Conservation (phyloP, 345 rosid genomes). For the Trapa bicornis region DNA sequence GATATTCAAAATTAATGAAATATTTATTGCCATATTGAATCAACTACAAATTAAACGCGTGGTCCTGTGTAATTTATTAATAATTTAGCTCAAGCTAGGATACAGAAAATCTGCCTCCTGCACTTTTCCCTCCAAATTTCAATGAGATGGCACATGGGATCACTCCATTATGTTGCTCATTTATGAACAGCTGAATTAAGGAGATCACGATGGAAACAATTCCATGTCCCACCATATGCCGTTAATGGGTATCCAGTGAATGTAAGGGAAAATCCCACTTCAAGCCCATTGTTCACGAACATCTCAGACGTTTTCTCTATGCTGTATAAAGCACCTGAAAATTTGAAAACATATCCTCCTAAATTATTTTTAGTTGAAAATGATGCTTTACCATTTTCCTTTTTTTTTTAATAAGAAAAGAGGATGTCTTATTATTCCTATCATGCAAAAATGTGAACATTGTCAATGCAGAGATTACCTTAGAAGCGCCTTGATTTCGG, state of each 20-base stretch:
- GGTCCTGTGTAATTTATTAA: no score
- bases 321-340: not conserved
- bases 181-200: not conserved
- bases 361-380: no score
- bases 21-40: no score
- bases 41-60: no score
- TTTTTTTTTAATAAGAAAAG: no score
- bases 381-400: not conserved
- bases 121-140: not conserved
- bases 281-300: not conserved
- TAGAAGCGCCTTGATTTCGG: constrained; percentile 72
- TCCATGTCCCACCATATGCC: not conserved
- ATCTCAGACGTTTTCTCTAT: not conserved
- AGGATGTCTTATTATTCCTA: not conserved
- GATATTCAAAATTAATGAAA: no score
- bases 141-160: not conserved
- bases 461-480: constrained; percentile 4
- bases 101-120: not conserved
- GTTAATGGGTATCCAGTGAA: not conserved
- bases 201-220: not conserved
- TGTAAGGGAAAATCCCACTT: not conserved
- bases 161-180: not conserved
- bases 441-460: not conserved
- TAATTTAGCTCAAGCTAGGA: no score
- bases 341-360: not conserved